Evolutionary conservation across 352 stramenopile species (phyloP).

Genomic region (Pythium brachiatum): DNA sequence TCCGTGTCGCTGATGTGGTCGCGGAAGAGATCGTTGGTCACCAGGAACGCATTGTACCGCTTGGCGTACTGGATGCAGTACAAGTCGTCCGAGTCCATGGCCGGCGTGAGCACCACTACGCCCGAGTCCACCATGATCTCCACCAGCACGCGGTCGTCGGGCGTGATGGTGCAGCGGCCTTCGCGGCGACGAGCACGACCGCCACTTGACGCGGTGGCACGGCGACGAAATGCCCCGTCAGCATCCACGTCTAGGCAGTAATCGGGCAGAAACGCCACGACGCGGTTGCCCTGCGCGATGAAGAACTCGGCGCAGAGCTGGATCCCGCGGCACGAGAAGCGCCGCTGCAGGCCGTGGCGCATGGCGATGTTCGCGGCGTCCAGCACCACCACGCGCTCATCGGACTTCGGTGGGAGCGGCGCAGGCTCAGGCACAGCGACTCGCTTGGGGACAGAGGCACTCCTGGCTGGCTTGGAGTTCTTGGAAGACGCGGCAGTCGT

Average conservation of each 20-base stretch:
- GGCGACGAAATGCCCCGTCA: slow-evolving; percentile 37
- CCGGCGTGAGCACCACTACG: slow-evolving; percentile 71
- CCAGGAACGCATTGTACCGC: slow-evolving; percentile 66
- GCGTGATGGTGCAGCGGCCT: slow-evolving; percentile 45
- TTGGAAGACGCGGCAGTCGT: not conserved
- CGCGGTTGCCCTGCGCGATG: slow-evolving; percentile 57
- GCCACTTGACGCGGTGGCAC: slow-evolving; percentile 4
- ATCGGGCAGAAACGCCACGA: slow-evolving; percentile 83
- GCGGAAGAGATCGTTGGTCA: slow-evolving; percentile 89
- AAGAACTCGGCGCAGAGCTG: slow-evolving; percentile 76
- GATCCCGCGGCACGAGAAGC: slow-evolving; percentile 78
- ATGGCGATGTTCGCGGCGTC: slow-evolving; percentile 77
- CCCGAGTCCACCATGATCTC: slow-evolving; percentile 67
- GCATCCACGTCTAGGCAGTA: slow-evolving; percentile 62
- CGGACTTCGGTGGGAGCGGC: not conserved
- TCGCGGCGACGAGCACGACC: slow-evolving; percentile 15
- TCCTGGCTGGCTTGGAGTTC: slow-evolving; percentile 7
- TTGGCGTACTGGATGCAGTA: slow-evolving; percentile 90
- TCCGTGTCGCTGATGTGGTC: slow-evolving; percentile 79
- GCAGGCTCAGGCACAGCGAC: not conserved
- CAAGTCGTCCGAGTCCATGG: slow-evolving; percentile 88
- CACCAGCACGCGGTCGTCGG: slow-evolving; percentile 71
- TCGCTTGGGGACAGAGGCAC: not conserved
- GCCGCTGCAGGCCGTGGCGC: slow-evolving; percentile 65
- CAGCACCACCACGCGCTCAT: slow-evolving; percentile 23